A percentile compares a stretch with the other conserved stretches of the same genome.
These are phyloP conservation scores for Fusarium drepaniforme DNA, from an alignment of 2,329 filamentous ascomycete species.

Conservation along the genomic window DNA sequence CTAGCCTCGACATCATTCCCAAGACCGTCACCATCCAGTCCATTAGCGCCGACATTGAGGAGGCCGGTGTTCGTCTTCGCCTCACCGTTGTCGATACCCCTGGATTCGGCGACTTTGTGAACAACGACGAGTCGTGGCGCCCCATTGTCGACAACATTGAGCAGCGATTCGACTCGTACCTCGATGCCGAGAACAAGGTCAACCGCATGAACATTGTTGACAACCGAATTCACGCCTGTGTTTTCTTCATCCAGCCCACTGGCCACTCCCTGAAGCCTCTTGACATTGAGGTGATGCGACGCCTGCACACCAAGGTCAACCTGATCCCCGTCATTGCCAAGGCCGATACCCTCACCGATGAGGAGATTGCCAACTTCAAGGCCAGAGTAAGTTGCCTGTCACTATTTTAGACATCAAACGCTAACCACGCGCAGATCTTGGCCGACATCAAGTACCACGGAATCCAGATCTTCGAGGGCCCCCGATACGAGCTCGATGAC, in stretches of 20 bases:
- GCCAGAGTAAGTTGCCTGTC: conserved; percentile 79
- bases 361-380: conserved; percentile 96
- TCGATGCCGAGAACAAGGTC: conserved; percentile 99
- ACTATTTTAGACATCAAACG: not conserved
- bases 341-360: conserved; percentile 96
- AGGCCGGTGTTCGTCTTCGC: conserved; percentile 96
- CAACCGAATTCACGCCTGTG: conserved; percentile 98
- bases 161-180: conserved; percentile 97
- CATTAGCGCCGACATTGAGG: conserved; percentile 96
- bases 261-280: conserved; percentile 98
- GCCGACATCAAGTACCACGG: conserved; percentile 96
- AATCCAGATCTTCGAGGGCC: conserved; percentile 99
- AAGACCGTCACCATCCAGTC: conserved; percentile 97
- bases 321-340: conserved; percentile 99
- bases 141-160: conserved; percentile 99
- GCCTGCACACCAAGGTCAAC: conserved; percentile 99
- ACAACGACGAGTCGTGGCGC: conserved; percentile 99
- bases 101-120: conserved; percentile 98
- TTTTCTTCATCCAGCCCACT: conserved; percentile 99
- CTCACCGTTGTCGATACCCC: conserved; percentile 98
- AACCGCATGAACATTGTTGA: conserved; percentile 99
- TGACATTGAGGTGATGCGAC: conserved; percentile 99
- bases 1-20: conserved; percentile 96
- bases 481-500: conserved; percentile 97
- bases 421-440: conserved; percentile 76